Base-by-base conservation (phyloP, 257 asterid species). In the Pogostemon cablin region DNA sequence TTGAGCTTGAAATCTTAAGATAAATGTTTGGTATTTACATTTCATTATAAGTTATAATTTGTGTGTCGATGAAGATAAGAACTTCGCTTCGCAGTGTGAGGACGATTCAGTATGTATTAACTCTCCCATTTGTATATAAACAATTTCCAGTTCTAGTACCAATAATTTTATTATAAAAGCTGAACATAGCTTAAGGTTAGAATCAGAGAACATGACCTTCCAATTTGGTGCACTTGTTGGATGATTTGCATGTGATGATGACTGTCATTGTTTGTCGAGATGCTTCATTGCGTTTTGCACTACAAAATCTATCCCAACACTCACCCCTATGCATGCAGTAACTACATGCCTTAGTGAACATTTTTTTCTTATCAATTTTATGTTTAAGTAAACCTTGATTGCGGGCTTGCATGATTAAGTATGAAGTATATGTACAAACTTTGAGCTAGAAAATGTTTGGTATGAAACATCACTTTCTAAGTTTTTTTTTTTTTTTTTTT, bases 191-290 rank as follows among this genome's bases (percentile, higher is more conserved):
- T 93, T 79, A 96, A 89, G 68, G 71, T 83, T 62, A 78, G 96
- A 93, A 87, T 76, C 98, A 93, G 85, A 86, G 89, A 84, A 89
- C 97, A 56, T 91, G 91, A 80, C 98, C 98, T 72, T 97, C 98
- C 44, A 91, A 93, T 84, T 91, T 93, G 65, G 98, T 93, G 73
- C 98, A 93, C 83, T 91, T 96, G 40, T 80, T 93, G 56, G 98
- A 93, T 86, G 95, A 96, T 65, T 82, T 97, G 2, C 98, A 91
- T 82, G 91, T 91, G 98, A 93, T 93, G 98, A 91, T 93, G 98
- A 93, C 98, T 37, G 98, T 96, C 15, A 71, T 91, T 58, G 97
- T 96, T 73, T 89, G 97, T 77, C 91, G 93, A 75, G 90, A 91
- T 81, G 88, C 95, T 69, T 95, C 97, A 57, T 79, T 93, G 65